These are phyloP conservation scores for Populus tomentosa DNA, from an alignment of 441 rosid genomes.

Conservation along the genomic window DNA sequence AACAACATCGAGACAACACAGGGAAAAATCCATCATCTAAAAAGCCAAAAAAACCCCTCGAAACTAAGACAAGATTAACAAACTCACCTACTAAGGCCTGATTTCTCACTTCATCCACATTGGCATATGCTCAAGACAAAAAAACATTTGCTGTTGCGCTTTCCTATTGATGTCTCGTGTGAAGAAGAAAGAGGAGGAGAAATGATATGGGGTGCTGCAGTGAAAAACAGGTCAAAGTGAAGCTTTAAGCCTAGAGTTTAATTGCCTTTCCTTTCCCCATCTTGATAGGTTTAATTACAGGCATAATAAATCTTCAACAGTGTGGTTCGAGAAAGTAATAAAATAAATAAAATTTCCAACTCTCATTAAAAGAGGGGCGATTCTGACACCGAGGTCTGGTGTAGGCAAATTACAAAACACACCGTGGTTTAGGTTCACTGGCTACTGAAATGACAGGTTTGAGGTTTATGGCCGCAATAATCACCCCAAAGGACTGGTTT, in stretches of 20 bases:
- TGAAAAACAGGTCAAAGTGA: conserved; percentile 3
- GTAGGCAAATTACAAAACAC: conserved; percentile 14
- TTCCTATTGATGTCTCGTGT: background rate
- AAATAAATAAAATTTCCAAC: conserved; percentile 2
- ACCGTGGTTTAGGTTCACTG: conserved; percentile 6
- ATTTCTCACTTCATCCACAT: conserved; percentile 22
- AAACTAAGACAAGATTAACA: too few species aligned
- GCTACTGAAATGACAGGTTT: background rate
- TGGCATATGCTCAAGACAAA: conserved; percentile 20
- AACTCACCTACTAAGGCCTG: conserved; percentile 24
- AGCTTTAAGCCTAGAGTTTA: conserved; percentile 1
- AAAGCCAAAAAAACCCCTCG: too few species aligned
- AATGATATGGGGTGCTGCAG: background rate
- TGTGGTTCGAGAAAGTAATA: background rate
- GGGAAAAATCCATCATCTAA: too few species aligned
- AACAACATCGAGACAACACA: too few species aligned
- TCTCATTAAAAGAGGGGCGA: conserved; percentile 10
- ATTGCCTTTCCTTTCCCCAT: background rate
- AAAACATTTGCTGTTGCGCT: conserved; percentile 1
- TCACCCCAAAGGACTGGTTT: background rate
- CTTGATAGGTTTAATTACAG: background rate
- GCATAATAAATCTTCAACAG: background rate
- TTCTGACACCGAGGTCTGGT: background rate
- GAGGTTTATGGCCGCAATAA: conserved; percentile 10
- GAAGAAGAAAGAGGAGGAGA: conserved; percentile 1